Evolutionary conservation across 1,284 basidiomycete species (phyloP).

Genomic region (Pascua sp.): DNA sequence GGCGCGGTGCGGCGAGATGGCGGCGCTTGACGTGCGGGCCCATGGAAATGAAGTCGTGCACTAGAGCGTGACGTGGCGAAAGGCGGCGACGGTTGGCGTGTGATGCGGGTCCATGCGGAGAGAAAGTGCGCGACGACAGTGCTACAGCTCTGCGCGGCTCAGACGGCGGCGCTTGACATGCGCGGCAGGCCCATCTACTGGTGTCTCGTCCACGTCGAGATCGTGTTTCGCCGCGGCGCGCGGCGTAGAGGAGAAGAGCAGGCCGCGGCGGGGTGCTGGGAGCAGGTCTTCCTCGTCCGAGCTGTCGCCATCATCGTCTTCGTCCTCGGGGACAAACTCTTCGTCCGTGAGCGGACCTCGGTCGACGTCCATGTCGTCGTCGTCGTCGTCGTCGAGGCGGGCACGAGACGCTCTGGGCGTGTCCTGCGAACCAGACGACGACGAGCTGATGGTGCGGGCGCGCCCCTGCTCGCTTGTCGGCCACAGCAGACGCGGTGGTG

Average conservation of each 20-base stretch:
- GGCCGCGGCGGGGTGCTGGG: constrained; percentile 11
- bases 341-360: constrained; percentile 4
- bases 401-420: too few species aligned
- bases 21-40: too few species aligned
- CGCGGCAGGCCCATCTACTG: too few species aligned
- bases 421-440: neutral
- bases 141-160: neutral
- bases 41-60: too few species aligned
- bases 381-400: neutral
- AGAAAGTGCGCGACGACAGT: neutral
- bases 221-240: neutral
- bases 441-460: neutral
- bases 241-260: constrained; percentile 8
- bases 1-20: too few species aligned
- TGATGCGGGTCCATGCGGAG: too few species aligned
- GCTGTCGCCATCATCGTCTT: constrained; percentile 1
- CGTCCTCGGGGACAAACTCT: constrained; percentile 5
- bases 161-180: constrained; percentile 1
- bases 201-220: neutral
- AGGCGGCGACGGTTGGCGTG: too few species aligned
- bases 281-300: constrained; percentile 4
- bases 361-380: constrained; percentile 2
- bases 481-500: constrained; percentile 40
- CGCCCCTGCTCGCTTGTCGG: constrained; percentile 13
- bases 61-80: too few species aligned